Base-by-base conservation (phyloP, 148 eudicot species). In the Silene uniflora region DNA sequence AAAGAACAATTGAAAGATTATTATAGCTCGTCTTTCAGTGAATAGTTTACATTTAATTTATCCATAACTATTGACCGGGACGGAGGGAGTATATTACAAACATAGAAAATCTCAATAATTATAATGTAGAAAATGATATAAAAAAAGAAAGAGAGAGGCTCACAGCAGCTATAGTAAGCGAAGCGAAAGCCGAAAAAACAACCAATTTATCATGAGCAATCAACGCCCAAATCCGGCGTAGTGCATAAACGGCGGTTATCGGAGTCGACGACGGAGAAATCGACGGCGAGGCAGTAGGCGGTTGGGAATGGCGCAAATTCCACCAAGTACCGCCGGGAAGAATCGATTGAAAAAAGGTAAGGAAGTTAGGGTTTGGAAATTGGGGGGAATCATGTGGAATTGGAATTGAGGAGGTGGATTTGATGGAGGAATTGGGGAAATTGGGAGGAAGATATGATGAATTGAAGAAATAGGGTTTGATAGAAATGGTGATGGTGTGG, bases 241-340 rank as follows among this genome's bases (percentile, higher is more conserved):
- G 72, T 74, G 80, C 86, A 58, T 77, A 44, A 61, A 73, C 25
- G 32, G 85, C 82, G 0, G 83, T 68, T 17, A 79, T 67, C 14
- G 75, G 75, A 13, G 49, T 21, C 24, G 65, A 18, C 5, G 24
- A 22, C 10, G 16, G 24, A 6, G 44, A 6, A 39, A 6, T 25
- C 35, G 65, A 12, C 14, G 35, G 23, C 17, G 16, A n/a, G 14
- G 25, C 13, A 71, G 2, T 27, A 35, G 14, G 71, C 70, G 8
- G 58, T 35, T 52, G 56, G 0, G 58, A 42, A 25, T 77, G 80
- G 10, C 65, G 21, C 65, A 87, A 72, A 64, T 67, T 42, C 88
- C 90, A 87, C 90, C 90, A 87, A 6, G 69, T 69, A 49, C 84
- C 80, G 23, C 86, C 85, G 0, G 83, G 88, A 27, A 85, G 39